phyloP scores from a whole-genome alignment of 192 early-diverging fungal genomes.

The Haplosporangium gracile region DNA sequence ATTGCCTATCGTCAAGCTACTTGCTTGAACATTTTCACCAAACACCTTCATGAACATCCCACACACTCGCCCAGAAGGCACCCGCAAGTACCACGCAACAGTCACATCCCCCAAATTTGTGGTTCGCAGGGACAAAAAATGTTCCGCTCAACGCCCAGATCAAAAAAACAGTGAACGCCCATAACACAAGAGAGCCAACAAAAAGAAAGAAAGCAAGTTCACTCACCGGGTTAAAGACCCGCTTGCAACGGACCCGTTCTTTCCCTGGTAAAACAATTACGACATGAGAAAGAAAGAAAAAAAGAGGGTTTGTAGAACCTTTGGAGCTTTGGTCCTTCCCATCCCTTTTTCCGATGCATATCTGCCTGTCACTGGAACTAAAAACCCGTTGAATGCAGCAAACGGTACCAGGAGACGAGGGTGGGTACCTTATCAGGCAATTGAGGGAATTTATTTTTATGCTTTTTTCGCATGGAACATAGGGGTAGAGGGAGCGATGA shows the following conservation, averaged over 20 bases:
- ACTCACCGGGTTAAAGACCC: too few relatives aligned
- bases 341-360: background rate
- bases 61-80: background rate
- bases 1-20: background rate
- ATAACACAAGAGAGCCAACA: background rate
- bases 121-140: background rate
- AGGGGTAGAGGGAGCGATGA: background rate
- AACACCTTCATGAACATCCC: background rate
- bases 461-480: background rate
- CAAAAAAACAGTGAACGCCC: background rate
- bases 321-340: background rate
- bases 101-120: background rate
- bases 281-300: background rate
- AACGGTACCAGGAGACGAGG: background rate
- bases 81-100: background rate
- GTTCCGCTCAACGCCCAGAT: background rate
- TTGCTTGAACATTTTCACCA: background rate
- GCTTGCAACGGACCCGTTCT: too few relatives aligned
- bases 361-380: background rate
- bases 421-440: background rate
- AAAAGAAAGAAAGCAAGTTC: background rate
- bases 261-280: too few relatives aligned
- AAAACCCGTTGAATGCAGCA: too few relatives aligned
- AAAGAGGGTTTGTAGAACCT: background rate
- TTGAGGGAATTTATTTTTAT: background rate